Percentiles rank a stretch among this genome's conserved stretches.
Conservation (phyloP, 768 basidiomycete species). For the Tylopilus sp. region DNA sequence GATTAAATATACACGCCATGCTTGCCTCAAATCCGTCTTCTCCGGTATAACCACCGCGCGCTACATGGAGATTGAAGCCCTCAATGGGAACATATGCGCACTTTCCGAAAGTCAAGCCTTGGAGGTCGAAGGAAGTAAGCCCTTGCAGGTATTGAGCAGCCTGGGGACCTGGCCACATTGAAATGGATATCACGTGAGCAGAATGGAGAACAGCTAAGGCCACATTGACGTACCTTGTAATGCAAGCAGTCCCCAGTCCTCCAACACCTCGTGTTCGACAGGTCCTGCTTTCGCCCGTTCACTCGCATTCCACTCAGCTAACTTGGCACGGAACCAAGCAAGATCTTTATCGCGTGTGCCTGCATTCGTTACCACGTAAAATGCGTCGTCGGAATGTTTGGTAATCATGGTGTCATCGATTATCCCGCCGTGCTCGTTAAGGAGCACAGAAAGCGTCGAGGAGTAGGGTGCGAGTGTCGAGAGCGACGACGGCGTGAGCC, state of each 20-base stretch:
- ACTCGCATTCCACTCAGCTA: slow-evolving; percentile 76
- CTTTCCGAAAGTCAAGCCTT: slow-evolving; percentile 76
- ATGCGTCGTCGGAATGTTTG: slow-evolving; percentile 74
- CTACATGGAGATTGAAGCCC: slow-evolving; percentile 64
- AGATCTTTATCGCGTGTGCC: slow-evolving; percentile 81
- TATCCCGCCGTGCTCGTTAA: slow-evolving; percentile 90
- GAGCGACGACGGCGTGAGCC: slow-evolving; percentile 85
- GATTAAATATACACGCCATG: background rate
- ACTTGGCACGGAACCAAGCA: slow-evolving; percentile 64
- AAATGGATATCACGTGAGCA: background rate
- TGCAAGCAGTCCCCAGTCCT: slow-evolving; percentile 85
- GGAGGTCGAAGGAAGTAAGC: slow-evolving; percentile 72
- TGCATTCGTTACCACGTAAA: slow-evolving; percentile 96
- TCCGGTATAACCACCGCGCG: slow-evolving; percentile 95
- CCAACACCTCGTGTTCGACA: slow-evolving; percentile 79
- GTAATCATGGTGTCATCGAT: slow-evolving; percentile 95
- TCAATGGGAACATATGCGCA: slow-evolving; percentile 79
- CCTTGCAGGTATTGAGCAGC: slow-evolving; percentile 77
- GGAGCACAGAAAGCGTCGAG: slow-evolving; percentile 83
- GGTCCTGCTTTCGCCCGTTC: slow-evolving; percentile 47
- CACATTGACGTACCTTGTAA: slow-evolving; percentile 67
- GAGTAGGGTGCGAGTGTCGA: slow-evolving; percentile 61
- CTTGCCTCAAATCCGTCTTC: slow-evolving; percentile 95
- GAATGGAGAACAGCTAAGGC: background rate
- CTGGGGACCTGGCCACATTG: slow-evolving; percentile 58